These are phyloP conservation scores for Neophaeococcomyces aloes DNA, from an alignment of 2,329 filamentous ascomycete species.

Conservation along the genomic window DNA sequence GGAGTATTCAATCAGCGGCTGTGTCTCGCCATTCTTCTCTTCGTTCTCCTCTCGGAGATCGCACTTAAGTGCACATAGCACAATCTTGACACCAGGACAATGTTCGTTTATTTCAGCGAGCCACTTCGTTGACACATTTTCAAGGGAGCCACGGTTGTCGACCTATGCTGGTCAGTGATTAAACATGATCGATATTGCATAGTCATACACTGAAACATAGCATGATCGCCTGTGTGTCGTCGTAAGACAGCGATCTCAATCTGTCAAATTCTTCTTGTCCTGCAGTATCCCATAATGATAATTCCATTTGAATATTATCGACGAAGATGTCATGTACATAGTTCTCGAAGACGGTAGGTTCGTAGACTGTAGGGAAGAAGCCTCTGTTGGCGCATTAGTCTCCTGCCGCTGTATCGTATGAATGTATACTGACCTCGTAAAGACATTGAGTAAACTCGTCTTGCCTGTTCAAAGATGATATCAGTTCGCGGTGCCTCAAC, in stretches of 20 bases:
- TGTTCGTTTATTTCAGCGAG: constrained; percentile 96
- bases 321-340: constrained; percentile 99
- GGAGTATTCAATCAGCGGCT: constrained; percentile 65
- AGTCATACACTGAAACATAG: constrained; percentile 74
- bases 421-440: constrained; percentile 46
- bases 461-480: constrained; percentile 54
- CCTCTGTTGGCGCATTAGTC: constrained; percentile 66
- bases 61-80: constrained; percentile 92
- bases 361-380: constrained; percentile 15
- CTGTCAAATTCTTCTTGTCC: constrained; percentile 99
- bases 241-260: constrained; percentile 87
- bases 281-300: constrained; percentile 96
- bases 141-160: constrained; percentile 88
- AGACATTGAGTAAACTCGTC: constrained; percentile 93
- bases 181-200: background rate
- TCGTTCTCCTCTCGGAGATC: constrained; percentile 76
- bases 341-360: constrained; percentile 55
- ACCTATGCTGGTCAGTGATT: constrained; percentile 39
- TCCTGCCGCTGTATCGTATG: constrained; percentile 37
- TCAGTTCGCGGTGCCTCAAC: background rate
- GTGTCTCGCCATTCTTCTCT: constrained; percentile 50
- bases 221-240: constrained; percentile 97
- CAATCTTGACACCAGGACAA: constrained; percentile 87
- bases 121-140: constrained; percentile 99
- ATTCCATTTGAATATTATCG: constrained; percentile 90